Percentiles rank a stretch among this genome's conserved stretches.
These are phyloP conservation scores for Colletotrichum sp. DNA, from an alignment of 2,329 filamentous ascomycete genomes.

Conservation along the genomic window DNA sequence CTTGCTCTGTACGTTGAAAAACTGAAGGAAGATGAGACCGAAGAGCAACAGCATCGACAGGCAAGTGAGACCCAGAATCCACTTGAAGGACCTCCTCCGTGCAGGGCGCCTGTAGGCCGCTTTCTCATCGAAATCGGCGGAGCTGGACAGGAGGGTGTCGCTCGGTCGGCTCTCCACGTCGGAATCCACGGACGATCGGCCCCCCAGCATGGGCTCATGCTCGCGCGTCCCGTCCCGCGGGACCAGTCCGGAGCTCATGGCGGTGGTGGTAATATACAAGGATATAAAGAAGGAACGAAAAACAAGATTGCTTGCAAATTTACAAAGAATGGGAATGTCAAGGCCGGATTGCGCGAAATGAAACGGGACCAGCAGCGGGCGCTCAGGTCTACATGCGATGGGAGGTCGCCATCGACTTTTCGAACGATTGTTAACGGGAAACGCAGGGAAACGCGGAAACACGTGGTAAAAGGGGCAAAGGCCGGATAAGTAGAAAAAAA, in stretches of 20 bases:
- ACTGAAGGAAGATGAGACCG: slow-evolving; percentile 16
- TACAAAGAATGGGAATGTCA: neutral
- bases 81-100: slow-evolving; percentile 7
- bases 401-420: slow-evolving; percentile 2
- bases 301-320: neutral
- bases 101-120: neutral
- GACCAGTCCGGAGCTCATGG: slow-evolving; percentile 12
- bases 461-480: slow-evolving; percentile 18
- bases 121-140: slow-evolving; percentile 2
- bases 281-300: neutral
- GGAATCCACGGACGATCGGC: slow-evolving; percentile 5
- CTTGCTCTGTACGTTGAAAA: slow-evolving; percentile 13
- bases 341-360: neutral
- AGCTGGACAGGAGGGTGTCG: slow-evolving; percentile 1
- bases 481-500: neutral
- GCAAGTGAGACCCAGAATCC: slow-evolving; percentile 14
- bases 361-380: neutral
- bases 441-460: neutral
- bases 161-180: slow-evolving; percentile 12
- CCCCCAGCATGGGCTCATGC: slow-evolving; percentile 16
- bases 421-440: neutral
- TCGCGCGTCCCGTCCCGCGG: slow-evolving; percentile 18
- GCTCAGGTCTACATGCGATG: neutral
- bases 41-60: slow-evolving; percentile 11
- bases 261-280: neutral